Base-by-base conservation (phyloP, 2,329 filamentous ascomycete genomes). In the Colletotrichum aenigma region DNA sequence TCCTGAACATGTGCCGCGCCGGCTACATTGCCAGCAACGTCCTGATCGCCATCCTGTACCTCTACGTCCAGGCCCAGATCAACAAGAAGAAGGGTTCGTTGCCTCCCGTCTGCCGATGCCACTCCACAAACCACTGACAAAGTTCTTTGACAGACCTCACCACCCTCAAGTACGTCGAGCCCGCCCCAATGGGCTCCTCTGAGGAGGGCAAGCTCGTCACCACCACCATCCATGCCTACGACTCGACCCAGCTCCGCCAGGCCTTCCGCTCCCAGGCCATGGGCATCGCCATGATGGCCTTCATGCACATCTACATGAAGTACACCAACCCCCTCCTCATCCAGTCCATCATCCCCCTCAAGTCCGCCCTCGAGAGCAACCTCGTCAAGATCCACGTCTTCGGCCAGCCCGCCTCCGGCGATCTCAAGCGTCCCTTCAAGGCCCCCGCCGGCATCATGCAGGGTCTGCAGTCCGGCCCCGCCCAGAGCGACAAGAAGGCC, bases 311-410 rank as follows among this genome's bases (percentile, higher is more conserved):
- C 77, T 99, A 98, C 93, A 94, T 99, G 91, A 96, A 98, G 87
- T 99, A 98, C 93, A 98, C 96, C 89, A 99, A 98, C 93, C 97
- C 97, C 56, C 94, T 99, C 67, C 90, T 98, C 82, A 98, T 99
- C 89, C 97, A 99, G 92, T 97, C 94, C 85, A 98, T 99, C 88
- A 97, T 99, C 84, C 97, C 97, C 38, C 90, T 98, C 86, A 99
- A 99, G 93, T 91, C 94, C 84, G 96, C 96, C 61, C 91, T 99
- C 86, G 97, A 99, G 90, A 91, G 94, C 88, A 98, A 98, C 90
- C 89, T 98, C 81, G 92, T 97, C 90, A 98, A 98, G 92, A 96
- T 99, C 83, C 94, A 98, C 88, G 80, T 99, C 78, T 94, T 96
- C 78, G 96, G 96, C 82, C 89, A 97, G 86, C 92, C 96, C 52